Conservation (phyloP, 2,329 filamentous ascomycete species). For the Phaeosphaeria sp. region DNA sequence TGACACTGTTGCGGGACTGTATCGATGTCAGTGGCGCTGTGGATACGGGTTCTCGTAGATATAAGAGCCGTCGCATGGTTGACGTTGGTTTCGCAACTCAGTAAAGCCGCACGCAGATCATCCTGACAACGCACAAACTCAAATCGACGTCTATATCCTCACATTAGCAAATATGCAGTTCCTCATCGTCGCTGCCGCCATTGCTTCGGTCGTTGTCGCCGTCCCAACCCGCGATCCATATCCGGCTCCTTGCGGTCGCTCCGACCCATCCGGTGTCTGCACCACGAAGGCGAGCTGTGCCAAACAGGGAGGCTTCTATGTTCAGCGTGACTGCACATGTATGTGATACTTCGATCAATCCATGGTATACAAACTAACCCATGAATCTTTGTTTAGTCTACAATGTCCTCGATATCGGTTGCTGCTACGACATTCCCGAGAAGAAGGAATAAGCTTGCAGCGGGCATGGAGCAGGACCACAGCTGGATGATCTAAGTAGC, state of each 20-base stretch:
- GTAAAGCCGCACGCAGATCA: neutral
- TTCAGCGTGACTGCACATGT: constrained; percentile 38
- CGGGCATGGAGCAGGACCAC: neutral
- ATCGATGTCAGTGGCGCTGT: constrained; percentile 14
- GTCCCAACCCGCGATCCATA: constrained; percentile 29
- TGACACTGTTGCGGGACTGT: neutral
- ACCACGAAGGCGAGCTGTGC: constrained; percentile 31
- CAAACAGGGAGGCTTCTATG: constrained; percentile 34
- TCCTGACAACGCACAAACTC: neutral
- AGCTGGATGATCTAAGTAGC: neutral
- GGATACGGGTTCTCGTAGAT: constrained; percentile 6
- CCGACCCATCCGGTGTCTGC: constrained; percentile 35
- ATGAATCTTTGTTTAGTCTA: constrained; percentile 17
- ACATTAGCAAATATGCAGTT: constrained; percentile 18
- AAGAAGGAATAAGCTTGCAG: constrained; percentile 9
- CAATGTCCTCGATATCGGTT: constrained; percentile 37
- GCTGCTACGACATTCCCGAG: constrained; percentile 36
- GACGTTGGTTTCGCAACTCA: neutral
- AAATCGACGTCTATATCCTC: neutral
- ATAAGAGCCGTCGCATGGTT: constrained; percentile 14
- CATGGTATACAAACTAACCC: neutral
- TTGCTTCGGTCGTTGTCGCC: constrained; percentile 25
- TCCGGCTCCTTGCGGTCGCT: constrained; percentile 37
- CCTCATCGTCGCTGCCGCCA: constrained; percentile 15
- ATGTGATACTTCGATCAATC: neutral